phyloP scores from a whole-genome alignment of 2,329 filamentous ascomycete species.

The Alternaria triticimaculans region DNA sequence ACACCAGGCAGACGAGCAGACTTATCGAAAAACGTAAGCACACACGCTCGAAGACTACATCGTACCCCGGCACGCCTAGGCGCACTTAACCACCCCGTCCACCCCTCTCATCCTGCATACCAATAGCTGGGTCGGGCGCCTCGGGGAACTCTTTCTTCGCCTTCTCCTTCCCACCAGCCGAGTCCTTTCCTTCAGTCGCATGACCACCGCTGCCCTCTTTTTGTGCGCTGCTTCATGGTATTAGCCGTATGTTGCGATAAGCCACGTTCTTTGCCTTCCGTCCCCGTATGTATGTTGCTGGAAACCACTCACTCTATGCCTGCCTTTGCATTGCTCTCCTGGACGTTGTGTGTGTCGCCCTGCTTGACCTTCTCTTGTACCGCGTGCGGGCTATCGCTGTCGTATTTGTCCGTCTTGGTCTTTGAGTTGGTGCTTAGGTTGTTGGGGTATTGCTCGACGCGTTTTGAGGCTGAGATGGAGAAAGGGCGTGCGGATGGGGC shows the following conservation, averaged over 20 bases:
- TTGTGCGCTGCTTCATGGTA: slow-evolving; percentile 23
- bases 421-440: slow-evolving; percentile 27
- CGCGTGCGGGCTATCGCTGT: slow-evolving; percentile 35
- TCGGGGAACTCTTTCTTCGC: slow-evolving; percentile 58
- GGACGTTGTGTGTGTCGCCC: slow-evolving; percentile 45
- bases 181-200: slow-evolving; percentile 50
- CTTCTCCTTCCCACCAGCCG: slow-evolving; percentile 45
- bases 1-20: background rate
- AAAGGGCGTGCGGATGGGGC: slow-evolving; percentile 18
- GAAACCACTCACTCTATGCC: slow-evolving; percentile 43
- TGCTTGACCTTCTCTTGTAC: slow-evolving; percentile 37
- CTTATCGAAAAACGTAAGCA: background rate
- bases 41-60: background rate
- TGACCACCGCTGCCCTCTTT: slow-evolving; percentile 47
- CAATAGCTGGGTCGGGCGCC: slow-evolving; percentile 55
- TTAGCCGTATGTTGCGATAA: slow-evolving; percentile 1
- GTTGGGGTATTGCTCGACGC: slow-evolving; percentile 22
- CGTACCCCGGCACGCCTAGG: background rate
- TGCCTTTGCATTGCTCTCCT: slow-evolving; percentile 36
- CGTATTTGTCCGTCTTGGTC: slow-evolving; percentile 31
- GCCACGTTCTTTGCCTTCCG: background rate
- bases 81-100: slow-evolving; percentile 50
- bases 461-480: slow-evolving; percentile 17
- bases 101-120: slow-evolving; percentile 60
- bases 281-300: background rate